phyloP scores from a whole-genome alignment of 2,329 filamentous ascomycete genomes.

The Diaporthe humulicola region DNA sequence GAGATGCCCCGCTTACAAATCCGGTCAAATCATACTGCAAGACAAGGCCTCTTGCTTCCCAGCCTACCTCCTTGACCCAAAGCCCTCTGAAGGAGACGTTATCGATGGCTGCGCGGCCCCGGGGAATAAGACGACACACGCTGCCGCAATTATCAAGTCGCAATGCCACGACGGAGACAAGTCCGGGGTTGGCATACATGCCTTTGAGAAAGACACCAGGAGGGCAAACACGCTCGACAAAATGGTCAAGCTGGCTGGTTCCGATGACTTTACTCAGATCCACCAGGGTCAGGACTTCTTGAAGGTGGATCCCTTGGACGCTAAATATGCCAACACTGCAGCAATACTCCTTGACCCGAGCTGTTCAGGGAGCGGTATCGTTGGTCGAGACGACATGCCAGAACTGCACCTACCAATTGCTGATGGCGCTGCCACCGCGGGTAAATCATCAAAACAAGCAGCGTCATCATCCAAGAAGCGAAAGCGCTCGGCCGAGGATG shows the following conservation, averaged over 20 bases:
- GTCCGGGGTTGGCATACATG: conserved; percentile 71
- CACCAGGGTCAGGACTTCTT: conserved; percentile 86
- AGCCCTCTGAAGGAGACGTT: conserved; percentile 77
- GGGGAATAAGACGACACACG: conserved; percentile 96
- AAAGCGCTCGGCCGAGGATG: conserved; percentile 56
- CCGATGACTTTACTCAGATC: conserved; percentile 74
- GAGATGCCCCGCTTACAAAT: conserved; percentile 78
- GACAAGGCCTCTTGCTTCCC: conserved; percentile 98
- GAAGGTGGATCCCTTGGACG: conserved; percentile 74
- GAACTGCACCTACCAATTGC: conserved; percentile 70
- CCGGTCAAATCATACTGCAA: conserved; percentile 88
- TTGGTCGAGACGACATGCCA: conserved; percentile 86
- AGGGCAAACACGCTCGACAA: conserved; percentile 83
- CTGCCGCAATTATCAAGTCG: conserved; percentile 78
- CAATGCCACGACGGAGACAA: conserved; percentile 49
- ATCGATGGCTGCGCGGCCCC: conserved; percentile 96
- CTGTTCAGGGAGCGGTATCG: conserved; percentile 95
- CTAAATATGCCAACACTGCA: conserved; percentile 77
- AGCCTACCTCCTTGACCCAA: conserved; percentile 84
- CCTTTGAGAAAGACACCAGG: conserved; percentile 81
- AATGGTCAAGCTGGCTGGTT: conserved; percentile 86
- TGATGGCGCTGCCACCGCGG: conserved; percentile 40
- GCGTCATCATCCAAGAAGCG: conserved; percentile 55
- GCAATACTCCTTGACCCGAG: conserved; percentile 91
- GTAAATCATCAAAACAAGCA: conserved; percentile 41